A percentile compares a stretch with the other conserved stretches of the same genome.
These are phyloP conservation scores for Cladobotryum mycophilum DNA, from an alignment of 2,329 filamentous ascomycete genomes.

Conservation along the genomic window DNA sequence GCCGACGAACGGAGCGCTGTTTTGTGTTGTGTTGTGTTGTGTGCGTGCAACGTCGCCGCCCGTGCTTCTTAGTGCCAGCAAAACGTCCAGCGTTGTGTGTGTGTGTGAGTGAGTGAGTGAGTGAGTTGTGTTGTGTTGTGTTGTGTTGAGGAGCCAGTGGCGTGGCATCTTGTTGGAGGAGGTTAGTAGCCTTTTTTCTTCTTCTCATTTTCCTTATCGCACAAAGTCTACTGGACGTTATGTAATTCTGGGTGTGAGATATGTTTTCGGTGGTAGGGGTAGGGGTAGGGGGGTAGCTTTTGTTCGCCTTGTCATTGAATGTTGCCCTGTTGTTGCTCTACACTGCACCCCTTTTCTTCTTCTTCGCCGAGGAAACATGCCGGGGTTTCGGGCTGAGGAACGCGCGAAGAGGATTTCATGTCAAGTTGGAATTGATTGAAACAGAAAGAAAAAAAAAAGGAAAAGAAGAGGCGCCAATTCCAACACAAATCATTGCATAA, in stretches of 20 bases:
- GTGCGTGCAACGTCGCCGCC: neutral
- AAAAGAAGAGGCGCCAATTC: neutral
- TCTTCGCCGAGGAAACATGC: too few species aligned
- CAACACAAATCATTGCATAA: neutral
- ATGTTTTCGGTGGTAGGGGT: too few species aligned
- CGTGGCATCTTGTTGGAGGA: neutral
- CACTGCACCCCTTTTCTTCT: too few species aligned
- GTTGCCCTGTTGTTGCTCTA: too few species aligned
- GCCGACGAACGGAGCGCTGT: neutral
- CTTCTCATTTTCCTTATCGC: neutral
- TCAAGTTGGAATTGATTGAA: neutral
- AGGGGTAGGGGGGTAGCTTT: neutral
- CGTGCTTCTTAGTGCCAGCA: neutral
- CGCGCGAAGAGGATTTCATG: too few species aligned
- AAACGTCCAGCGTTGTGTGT: neutral
- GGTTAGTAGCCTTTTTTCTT: neutral
- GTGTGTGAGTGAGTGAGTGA: neutral
- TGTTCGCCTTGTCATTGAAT: neutral
- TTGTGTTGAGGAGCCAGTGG: neutral
- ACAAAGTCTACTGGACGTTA: too few species aligned
- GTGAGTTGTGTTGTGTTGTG: too few species aligned
- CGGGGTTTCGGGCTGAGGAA: too few species aligned
- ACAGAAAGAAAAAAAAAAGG: neutral
- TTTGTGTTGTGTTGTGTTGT: neutral
- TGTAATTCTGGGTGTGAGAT: too few species aligned